Conservation (phyloP, 2,329 filamentous ascomycete genomes). For the Elsinoe necatrix region DNA sequence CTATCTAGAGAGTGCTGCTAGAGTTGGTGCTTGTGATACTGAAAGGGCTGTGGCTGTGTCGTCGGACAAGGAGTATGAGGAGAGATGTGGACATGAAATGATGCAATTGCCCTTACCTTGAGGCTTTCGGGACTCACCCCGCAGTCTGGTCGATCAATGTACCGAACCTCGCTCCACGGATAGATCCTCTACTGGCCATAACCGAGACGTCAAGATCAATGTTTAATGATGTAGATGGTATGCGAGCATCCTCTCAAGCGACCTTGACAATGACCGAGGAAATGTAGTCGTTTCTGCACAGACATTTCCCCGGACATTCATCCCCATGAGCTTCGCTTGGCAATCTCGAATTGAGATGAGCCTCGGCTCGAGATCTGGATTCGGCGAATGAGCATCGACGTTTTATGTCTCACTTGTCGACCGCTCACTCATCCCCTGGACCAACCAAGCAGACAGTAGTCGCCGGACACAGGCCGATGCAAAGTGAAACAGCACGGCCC, state of each 20-base stretch:
- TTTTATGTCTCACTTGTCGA: constrained; percentile 7
- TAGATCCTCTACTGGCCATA: no score
- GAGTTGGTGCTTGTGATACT: background rate
- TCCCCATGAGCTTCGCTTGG: background rate
- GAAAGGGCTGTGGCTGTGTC: background rate
- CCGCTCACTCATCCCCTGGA: constrained; percentile 10
- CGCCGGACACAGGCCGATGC: background rate
- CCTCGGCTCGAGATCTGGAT: constrained; percentile 11
- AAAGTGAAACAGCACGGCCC: background rate
- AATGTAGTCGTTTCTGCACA: background rate
- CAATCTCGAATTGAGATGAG: constrained; percentile 5
- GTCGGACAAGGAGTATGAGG: background rate
- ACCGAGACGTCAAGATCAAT: no score
- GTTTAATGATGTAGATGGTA: no score
- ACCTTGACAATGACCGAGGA: background rate
- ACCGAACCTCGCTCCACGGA: background rate
- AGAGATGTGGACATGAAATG: background rate
- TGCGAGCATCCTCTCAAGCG: background rate
- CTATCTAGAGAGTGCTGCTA: background rate
- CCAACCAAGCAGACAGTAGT: background rate
- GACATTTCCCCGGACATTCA: constrained; percentile 9
- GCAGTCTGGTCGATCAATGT: background rate
- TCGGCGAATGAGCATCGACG: constrained; percentile 11
- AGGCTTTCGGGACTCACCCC: background rate
- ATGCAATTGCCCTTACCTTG: background rate